Percentiles rank a stretch among this genome's conserved stretches.
These are phyloP conservation scores for Maudiozyma bulderi DNA, from an alignment of 805 yeast genomes.

Conservation along the genomic window DNA sequence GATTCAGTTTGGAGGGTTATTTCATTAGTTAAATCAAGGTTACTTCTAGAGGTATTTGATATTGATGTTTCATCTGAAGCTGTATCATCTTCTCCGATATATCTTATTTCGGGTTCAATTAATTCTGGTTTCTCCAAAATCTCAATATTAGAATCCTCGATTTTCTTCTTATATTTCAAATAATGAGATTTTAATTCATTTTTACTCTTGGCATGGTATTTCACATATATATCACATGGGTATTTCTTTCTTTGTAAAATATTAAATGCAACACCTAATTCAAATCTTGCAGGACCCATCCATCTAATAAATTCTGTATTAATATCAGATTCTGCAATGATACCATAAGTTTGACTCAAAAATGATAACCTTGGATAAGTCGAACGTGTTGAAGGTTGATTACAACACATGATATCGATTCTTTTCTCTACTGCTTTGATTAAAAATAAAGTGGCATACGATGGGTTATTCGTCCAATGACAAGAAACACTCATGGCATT, in stretches of 20 bases:
- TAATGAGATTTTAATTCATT: slow-evolving; percentile 42
- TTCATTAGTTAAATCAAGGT: not conserved
- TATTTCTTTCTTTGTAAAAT: slow-evolving; percentile 51
- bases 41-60: not conserved
- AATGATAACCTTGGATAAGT: slow-evolving; percentile 53
- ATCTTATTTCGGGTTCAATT: not conserved
- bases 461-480: slow-evolving; percentile 61
- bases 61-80: slow-evolving; percentile 1
- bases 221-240: slow-evolving; percentile 76
- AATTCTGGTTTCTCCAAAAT: not conserved
- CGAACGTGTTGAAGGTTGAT: slow-evolving; percentile 37
- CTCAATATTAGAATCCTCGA: not conserved
- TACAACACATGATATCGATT: slow-evolving; percentile 75
- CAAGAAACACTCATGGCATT: slow-evolving; percentile 84
- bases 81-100: slow-evolving; percentile 1
- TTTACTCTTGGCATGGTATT: slow-evolving; percentile 48
- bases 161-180: slow-evolving; percentile 24
- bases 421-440: slow-evolving; percentile 59
- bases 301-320: slow-evolving; percentile 86
- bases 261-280: slow-evolving; percentile 63
- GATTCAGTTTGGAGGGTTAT: not conserved
- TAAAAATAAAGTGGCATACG: slow-evolving; percentile 58
- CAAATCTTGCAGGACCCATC: slow-evolving; percentile 80
- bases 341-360: slow-evolving; percentile 78
- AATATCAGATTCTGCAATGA: slow-evolving; percentile 87